Percentiles rank a stretch among this genome's conserved stretches.
Evolutionary conservation across 2,329 filamentous ascomycete species (phyloP).

Genomic region (Ascomycota sp.): DNA sequence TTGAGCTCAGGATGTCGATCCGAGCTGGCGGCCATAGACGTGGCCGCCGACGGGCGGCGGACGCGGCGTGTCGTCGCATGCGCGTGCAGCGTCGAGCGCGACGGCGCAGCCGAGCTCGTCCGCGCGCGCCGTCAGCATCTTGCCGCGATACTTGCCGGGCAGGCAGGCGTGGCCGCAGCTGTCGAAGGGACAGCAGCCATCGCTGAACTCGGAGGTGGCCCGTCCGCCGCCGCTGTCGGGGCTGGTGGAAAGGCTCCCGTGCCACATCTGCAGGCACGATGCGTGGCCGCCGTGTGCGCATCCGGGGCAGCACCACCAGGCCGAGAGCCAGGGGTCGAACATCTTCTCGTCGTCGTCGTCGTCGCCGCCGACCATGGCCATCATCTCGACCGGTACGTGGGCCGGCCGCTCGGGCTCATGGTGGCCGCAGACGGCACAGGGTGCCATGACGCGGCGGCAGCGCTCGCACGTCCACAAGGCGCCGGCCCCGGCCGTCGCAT

Average conservation of each 20-base stretch:
- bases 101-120: constrained; percentile 32
- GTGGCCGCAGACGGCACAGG: constrained; percentile 39
- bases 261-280: constrained; percentile 39
- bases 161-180: constrained; percentile 45
- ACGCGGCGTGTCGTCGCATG: constrained; percentile 7
- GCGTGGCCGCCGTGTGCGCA: constrained; percentile 44
- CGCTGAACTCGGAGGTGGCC: constrained; percentile 17
- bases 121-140: constrained; percentile 20
- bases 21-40: no score
- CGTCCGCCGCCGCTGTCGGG: constrained; percentile 3
- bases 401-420: constrained; percentile 25
- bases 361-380: constrained; percentile 6
- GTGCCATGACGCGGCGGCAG: constrained; percentile 29
- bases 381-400: constrained; percentile 12
- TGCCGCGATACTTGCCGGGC: constrained; percentile 32
- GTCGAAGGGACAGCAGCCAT: constrained; percentile 42
- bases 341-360: constrained; percentile 2
- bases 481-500: constrained; percentile 20
- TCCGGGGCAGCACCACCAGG: constrained; percentile 44
- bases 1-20: constrained; percentile 25
- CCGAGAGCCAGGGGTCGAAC: constrained; percentile 11
- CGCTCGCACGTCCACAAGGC: constrained; percentile 38
- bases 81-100: constrained; percentile 17
- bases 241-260: constrained; percentile 16
- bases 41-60: not conserved